Conservation (phyloP, 768 basidiomycete species). For the Krasilnikovozyma curviuscula region DNA sequence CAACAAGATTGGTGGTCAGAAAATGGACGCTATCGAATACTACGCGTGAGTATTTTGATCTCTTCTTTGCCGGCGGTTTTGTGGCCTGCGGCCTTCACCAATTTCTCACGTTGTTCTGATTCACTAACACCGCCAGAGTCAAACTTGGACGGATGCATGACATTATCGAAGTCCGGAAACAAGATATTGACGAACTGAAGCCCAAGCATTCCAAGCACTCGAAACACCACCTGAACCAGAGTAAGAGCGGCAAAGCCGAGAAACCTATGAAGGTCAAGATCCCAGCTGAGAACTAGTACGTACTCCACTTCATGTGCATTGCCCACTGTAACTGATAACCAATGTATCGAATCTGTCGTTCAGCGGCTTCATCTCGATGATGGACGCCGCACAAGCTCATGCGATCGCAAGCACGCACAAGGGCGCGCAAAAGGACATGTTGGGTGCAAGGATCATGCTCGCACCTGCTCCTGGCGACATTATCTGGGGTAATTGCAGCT, state of each 20-base stretch:
- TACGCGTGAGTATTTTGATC: constrained; percentile 48
- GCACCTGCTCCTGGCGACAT: constrained; percentile 27
- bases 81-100: constrained; percentile 3
- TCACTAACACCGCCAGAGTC: constrained; percentile 15
- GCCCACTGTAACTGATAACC: too few relatives aligned
- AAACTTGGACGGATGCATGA: constrained; percentile 31
- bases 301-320: too few relatives aligned
- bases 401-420: constrained; percentile 25
- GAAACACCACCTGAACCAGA: not conserved
- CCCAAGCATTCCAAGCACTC: constrained; percentile 5
- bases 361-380: constrained; percentile 10
- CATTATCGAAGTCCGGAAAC: constrained; percentile 33
- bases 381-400: constrained; percentile 20
- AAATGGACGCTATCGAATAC: constrained; percentile 80
- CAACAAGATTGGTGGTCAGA: constrained; percentile 69
- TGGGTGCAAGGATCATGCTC: constrained; percentile 23
- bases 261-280: constrained; percentile 10
- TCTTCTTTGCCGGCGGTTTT: not conserved
- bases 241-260: not conserved
- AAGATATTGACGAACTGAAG: constrained; percentile 27
- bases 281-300: constrained; percentile 9
- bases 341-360: too few relatives aligned
- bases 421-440: constrained; percentile 23
- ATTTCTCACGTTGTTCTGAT: not conserved
- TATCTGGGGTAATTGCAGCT: constrained; percentile 75